Percentiles rank a stretch among this genome's conserved stretches.
These are phyloP conservation scores for Rhynchosporium agropyri DNA, from an alignment of 2,329 filamentous ascomycete species.

Conservation along the genomic window DNA sequence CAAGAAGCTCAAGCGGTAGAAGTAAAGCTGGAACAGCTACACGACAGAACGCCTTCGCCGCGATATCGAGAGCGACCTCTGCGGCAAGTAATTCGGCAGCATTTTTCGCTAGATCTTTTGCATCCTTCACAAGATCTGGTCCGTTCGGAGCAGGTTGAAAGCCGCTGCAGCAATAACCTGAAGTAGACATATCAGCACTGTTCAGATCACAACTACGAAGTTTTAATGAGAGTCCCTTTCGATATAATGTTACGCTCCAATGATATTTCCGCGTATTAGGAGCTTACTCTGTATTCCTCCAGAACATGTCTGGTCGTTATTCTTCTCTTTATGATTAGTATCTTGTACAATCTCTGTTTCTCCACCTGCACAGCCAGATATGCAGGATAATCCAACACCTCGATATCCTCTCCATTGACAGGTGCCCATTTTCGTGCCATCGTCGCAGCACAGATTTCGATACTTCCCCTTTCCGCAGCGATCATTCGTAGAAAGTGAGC, in stretches of 20 bases:
- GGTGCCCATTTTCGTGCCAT: slow-evolving; percentile 35
- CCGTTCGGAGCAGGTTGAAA: slow-evolving; percentile 38
- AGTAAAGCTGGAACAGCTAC: slow-evolving; percentile 42
- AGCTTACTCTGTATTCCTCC: slow-evolving; percentile 37
- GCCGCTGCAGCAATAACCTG: slow-evolving; percentile 38
- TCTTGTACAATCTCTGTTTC: slow-evolving; percentile 41
- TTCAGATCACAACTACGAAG: too few relatives aligned
- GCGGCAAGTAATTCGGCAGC: slow-evolving; percentile 38
- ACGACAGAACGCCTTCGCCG: slow-evolving; percentile 44
- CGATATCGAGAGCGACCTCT: slow-evolving; percentile 41
- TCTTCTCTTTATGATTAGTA: slow-evolving; percentile 40
- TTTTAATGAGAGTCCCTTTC: too few relatives aligned
- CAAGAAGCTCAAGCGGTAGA: slow-evolving; percentile 31
- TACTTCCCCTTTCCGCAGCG: slow-evolving; percentile 37
- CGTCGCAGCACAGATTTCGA: slow-evolving; percentile 39
- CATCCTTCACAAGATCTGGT: slow-evolving; percentile 21
- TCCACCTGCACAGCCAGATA: slow-evolving; percentile 38
- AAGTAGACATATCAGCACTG: too few relatives aligned
- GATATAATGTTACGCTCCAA: too few relatives aligned
- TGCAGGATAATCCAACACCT: slow-evolving; percentile 40
- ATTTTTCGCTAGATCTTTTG: slow-evolving; percentile 36
- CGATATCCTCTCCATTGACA: slow-evolving; percentile 41
- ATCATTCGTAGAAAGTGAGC: slow-evolving; percentile 34
- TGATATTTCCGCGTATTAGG: too few relatives aligned
- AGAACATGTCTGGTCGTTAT: slow-evolving; percentile 42